These are phyloP conservation scores for Xylaria scruposa DNA, from an alignment of 495 filamentous ascomycete genomes.

Conservation along the genomic window DNA sequence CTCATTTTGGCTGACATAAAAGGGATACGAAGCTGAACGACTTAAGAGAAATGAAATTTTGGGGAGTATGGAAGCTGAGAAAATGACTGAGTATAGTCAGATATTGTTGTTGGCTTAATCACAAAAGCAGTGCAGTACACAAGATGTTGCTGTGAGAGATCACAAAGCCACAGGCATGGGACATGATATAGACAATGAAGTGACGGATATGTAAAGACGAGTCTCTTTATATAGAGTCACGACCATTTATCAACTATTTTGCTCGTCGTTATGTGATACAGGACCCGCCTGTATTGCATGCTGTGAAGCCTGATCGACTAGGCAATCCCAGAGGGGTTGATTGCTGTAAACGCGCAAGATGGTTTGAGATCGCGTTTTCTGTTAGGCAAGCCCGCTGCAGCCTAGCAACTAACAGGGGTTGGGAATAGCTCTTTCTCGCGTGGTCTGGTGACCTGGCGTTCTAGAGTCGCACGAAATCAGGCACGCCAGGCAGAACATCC, in stretches of 20 bases:
- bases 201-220: neutral
- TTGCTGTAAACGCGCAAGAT: neutral
- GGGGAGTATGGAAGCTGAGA: neutral
- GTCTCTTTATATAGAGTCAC: slow-evolving; percentile 1
- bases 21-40: neutral
- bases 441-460: slow-evolving; percentile 23
- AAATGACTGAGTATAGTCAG: neutral
- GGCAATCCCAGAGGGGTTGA: neutral
- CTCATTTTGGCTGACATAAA: slow-evolving; percentile 39
- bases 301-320: neutral
- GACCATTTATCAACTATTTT: neutral
- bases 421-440: neutral
- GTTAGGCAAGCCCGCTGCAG: slow-evolving; percentile 10
- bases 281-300: neutral
- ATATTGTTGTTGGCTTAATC: neutral
- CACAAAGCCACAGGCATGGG: slow-evolving; percentile 2
- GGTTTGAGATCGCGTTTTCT: neutral
- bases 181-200: neutral
- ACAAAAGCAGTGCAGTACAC: neutral
- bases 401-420: slow-evolving; percentile 20
- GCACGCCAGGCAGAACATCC: slow-evolving; percentile 23
- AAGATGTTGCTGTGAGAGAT: neutral
- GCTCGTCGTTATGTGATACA: neutral
- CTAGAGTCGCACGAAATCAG: neutral
- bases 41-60: neutral